Base-by-base conservation (phyloP, 805 yeast genomes). In the Kazachstania kunashirensis region DNA sequence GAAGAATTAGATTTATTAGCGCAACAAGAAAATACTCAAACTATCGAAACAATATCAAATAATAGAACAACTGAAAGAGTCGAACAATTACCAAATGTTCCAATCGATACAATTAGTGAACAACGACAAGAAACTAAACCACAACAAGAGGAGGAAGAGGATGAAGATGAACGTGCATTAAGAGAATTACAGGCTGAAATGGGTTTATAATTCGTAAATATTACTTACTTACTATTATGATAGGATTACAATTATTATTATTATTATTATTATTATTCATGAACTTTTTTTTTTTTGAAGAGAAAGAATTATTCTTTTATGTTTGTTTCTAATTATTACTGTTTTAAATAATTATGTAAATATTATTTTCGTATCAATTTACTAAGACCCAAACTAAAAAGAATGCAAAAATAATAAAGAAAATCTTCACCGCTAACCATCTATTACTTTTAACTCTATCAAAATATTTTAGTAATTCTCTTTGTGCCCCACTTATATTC, bases 401-500 rank as follows among this genome's bases (percentile, higher is more conserved):
- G 59, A 80, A 82, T 23, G 82, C 66, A 36, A 89, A 75, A 38
- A 92, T 67, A 16, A 89, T 77, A 16, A 95, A 95, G 61, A 92
- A 92, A 11, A 89, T 77, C 65, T 83, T 85, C 36, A 84, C 70
- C 61, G 86, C 84, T 43, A 92, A 67, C 95, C 96, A 86, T 50
- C 97, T 71, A 60, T 89, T 92, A 51, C 81, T 84, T 36, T 92
- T 77, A 17, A 92, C 84, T 38, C 79, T 75, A 41, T 89, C 83
- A 55, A 81, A 92, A 61, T 88, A 92, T 59, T 86, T 89, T 48
- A 89, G 65, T 46, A 92, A 69, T 57, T 92, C 97, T 42, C 96
- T 66, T 57, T 92, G 97, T 0, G 98, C 98, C 2, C 97, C 97
- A 19, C 73, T 65, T 12, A 92, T 88, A 57, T 88, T 92, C 55